Evolutionary conservation across 169 alveolate species (phyloP), one percentile per base, ranked within the genome.

Genomic region (Plasmodium berghei): DNA sequence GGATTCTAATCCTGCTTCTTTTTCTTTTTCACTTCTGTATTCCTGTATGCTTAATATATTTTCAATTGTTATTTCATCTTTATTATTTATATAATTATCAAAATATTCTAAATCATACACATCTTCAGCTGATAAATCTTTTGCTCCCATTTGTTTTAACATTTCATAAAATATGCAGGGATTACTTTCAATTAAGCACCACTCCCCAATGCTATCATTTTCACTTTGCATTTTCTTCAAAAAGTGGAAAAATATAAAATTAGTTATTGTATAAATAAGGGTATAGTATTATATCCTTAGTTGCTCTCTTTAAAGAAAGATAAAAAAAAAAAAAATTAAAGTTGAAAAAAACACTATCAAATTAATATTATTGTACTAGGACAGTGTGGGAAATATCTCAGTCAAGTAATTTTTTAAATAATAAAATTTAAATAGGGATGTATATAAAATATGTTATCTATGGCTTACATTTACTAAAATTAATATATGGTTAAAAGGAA

Each of bases 121-220:
- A 72, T 97, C 99, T 49, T 96, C 98, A 28, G 96, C 97, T 89
- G 96, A 93, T 10, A 94, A 96, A 1, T 96, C 95, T 75, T 93
- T 93, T 10, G 96, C 99, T 48, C 99, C 99, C 59, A 95, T 94
- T 58, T 94, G 69, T 66, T 93, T 93, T 58, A 95, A 94, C 24
- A 97, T 87, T 72, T 95, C 99, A 49, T 97, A 94, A 73, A 97
- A 97, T 10, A 97, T 98, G 22, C 98, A 98, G 12, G 98, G 98
- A 74, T 96, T 97, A 40, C 97, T 94, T 66, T 96, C 98, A 42
- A 96, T 96, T 45, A 96, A 91, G 80, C 98, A 96, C 98, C 98
- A 96, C 72, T 96, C 97, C 5, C 69, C 61, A 24, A 75, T 10
- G 52, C 48, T 24, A 12, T 75, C 89, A 69, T 45, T 75, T 16